Percentiles rank a stretch among this genome's conserved stretches.
phyloP scores from a whole-genome alignment of 176 grass and related monocot genomes.

The Avena insularis region DNA sequence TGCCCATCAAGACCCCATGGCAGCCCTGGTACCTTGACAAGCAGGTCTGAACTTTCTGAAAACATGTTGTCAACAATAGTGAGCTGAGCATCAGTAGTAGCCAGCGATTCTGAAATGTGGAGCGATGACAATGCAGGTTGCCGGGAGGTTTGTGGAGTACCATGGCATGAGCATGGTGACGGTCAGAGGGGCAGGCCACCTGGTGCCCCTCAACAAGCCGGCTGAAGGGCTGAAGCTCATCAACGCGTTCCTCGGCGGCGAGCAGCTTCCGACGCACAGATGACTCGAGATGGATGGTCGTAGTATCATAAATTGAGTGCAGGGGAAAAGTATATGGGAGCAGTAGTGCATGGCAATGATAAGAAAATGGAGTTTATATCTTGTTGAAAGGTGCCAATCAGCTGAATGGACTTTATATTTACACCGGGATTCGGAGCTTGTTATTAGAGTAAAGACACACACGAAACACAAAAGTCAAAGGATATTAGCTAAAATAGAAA shows the following conservation, averaged over 20 bases:
- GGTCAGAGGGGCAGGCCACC: slow-evolving; percentile 79
- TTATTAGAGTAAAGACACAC: too few relatives aligned
- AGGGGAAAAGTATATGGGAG: too few relatives aligned
- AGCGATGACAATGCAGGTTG: slow-evolving; percentile 53
- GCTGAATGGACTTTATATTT: too few relatives aligned
- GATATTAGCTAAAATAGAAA: too few relatives aligned
- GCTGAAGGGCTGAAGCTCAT: slow-evolving; percentile 68
- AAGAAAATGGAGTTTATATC: too few relatives aligned
- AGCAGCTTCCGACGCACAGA: slow-evolving; percentile 51
- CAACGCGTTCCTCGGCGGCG: slow-evolving; percentile 54
- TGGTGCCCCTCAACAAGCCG: slow-evolving; percentile 89
- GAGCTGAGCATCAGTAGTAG: neutral
- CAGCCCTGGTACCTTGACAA: slow-evolving; percentile 74
- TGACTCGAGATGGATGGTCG: neutral
- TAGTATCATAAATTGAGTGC: too few relatives aligned
- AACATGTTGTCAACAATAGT: slow-evolving; percentile 4
- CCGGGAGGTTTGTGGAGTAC: slow-evolving; percentile 82
- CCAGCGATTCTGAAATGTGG: neutral
- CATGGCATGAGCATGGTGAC: slow-evolving; percentile 77
- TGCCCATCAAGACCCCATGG: slow-evolving; percentile 69
- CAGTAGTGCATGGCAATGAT: too few relatives aligned
- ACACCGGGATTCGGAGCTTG: too few relatives aligned
- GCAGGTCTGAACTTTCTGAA: slow-evolving; percentile 55
- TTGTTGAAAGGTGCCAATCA: too few relatives aligned
- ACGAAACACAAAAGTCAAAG: too few relatives aligned